Base-by-base conservation (phyloP, 2,329 filamentous ascomycete genomes). In the Claviceps spartinae region DNA sequence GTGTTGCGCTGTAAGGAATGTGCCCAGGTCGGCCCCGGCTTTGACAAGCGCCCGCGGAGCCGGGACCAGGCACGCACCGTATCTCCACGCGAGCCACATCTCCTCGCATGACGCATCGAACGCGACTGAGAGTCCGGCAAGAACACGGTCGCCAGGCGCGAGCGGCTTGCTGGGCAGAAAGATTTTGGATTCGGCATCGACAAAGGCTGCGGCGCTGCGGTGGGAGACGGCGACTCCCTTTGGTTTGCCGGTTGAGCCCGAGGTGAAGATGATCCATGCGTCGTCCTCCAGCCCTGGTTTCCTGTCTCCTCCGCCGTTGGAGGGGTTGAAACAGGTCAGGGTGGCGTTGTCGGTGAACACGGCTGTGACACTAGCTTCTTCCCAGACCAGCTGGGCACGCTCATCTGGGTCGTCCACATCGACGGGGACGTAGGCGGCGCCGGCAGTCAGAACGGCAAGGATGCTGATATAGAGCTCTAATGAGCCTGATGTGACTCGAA, bases 211-310 rank as follows among this genome's bases (percentile, higher is more conserved):
- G 0, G 58, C 58, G 36, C 59, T 60, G 36, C 57, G 54, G 40
- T 62, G 58, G 2, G 55, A 57, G 34, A 61, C 55, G 3, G 59
- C 52, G 9, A 58, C 59, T 13, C 60, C 60, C 43, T 62, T 62
- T 3, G 60, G 59, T 50, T 58, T 59, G 5, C 57, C 58, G 3
- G 57, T 59, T 8, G 53, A 56, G 5, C 57, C 58, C 9, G 58
- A 59, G 7, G 60, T 62, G 47, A 59, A 60, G 36, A 62, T 61
- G 40, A 61, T 57, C 58, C 58, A 59, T 11, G 58, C 58, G 26
- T 59, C 58, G 42, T 59, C 48, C 11, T 57, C 56, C 8, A 48
- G 46, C 1, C 40, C 30, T 6, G 58, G 58, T 2, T 44, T 48
- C 5, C 51, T 47, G 11, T 45, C 43, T 6, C 41, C 37, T 8